Base-by-base conservation (phyloP, 2,329 filamentous ascomycete species). In the Podosphaera aphanis region DNA sequence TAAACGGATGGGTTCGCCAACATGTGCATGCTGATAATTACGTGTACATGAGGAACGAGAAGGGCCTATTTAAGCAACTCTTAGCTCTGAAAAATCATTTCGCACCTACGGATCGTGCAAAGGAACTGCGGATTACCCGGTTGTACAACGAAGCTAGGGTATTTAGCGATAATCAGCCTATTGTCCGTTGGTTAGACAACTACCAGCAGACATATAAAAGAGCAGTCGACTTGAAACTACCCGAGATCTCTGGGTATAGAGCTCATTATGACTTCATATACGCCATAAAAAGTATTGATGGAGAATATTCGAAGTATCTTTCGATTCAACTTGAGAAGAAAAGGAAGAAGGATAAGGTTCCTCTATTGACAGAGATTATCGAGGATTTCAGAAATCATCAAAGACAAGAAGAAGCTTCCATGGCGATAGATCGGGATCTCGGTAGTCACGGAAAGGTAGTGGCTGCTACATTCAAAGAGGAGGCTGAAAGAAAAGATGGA, bases 361-460 rank as follows among this genome's bases (percentile, higher is more conserved):
- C 40, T 1, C 27, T 11, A 2, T 31, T 33, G n/a, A 20, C 1
- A 4, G 23, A 43, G 15, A 43, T 43, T 3, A 43, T 43, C n/a
- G 40, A 43, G 13, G 23, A 43, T 43, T 43, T 43, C 2, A 5
- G 40, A 19, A 43, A 43, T n/a, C 25, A 43, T 31, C 40, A 43
- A 18, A 16, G 21, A 31, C 40, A 43, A 18, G 40, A 43, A n/a
- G 23, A 43, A 15, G 23, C 40, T 16, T 43, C 40, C 2, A 15
- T 29, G 23, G 15, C 21, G 6, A 18, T 33, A 6, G n/a, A 43
- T 3, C 23, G 25, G 7, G 39, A 27, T 23, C 11, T 7, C 4
- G 2, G 16, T 27, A 8, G n/a, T 13, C 15, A 7, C 4, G 19
- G 19, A 29, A 29, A 13, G 10, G 15, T 29, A 13, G n/a, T 27